These are phyloP conservation scores for Cytospora chrysosperma DNA, from an alignment of 2,329 filamentous ascomycete species.

Conservation along the genomic window DNA sequence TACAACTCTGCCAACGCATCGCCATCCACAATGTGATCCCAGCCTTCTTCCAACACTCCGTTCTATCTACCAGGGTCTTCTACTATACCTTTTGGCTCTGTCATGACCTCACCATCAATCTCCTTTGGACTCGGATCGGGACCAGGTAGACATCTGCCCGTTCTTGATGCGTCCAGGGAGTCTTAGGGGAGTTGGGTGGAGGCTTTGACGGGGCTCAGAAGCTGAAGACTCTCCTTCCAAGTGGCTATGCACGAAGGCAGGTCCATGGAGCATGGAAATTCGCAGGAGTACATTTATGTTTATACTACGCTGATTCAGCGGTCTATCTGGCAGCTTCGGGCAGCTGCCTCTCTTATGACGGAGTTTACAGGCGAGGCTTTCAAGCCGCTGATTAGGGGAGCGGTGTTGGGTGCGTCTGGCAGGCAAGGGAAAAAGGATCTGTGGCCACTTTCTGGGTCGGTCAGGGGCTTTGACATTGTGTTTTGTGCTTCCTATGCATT, in stretches of 20 bases:
- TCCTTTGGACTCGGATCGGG: neutral
- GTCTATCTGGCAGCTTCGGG: neutral
- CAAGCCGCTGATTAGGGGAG: neutral
- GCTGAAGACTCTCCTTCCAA: neutral
- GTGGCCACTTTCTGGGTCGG: neutral
- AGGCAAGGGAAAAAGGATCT: neutral
- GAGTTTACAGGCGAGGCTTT: neutral
- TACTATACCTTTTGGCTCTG: no score
- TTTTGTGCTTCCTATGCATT: neutral
- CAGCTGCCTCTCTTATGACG: neutral
- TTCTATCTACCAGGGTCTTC: no score
- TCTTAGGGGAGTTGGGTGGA: neutral
- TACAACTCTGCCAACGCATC: neutral
- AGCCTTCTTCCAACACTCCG: no score
- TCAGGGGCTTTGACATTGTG: neutral
- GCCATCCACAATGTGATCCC: neutral
- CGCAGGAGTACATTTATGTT: neutral
- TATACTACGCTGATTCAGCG: neutral
- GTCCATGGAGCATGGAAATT: neutral
- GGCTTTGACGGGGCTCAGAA: neutral
- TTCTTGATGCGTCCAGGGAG: neutral
- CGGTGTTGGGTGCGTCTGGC: neutral
- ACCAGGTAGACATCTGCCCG: neutral
- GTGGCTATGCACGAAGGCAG: neutral
- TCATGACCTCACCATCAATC: neutral